A percentile compares a stretch with the other conserved stretches of the same genome.
phyloP scores from a whole-genome alignment of 2,329 filamentous ascomycete species.

The Talaromyces sp. region DNA sequence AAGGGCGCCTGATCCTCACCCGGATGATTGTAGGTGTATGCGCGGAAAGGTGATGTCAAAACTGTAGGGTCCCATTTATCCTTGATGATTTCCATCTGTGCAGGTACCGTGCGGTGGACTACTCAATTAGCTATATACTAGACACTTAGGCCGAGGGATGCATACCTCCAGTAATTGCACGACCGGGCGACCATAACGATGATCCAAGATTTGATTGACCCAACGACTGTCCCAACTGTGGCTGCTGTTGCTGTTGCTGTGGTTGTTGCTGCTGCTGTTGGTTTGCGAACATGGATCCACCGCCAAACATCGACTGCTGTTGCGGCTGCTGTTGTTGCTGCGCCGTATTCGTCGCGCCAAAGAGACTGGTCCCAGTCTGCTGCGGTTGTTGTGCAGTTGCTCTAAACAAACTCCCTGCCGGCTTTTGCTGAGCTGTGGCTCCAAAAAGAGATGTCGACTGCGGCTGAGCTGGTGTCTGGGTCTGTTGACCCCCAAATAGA shows the following conservation, averaged over 20 bases:
- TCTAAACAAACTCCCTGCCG: conserved; percentile 29
- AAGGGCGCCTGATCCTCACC: conserved; percentile 59
- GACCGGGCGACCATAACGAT: conserved; percentile 44
- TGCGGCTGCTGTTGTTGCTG: conserved; percentile 31
- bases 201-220: conserved; percentile 36
- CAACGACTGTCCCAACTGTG: conserved; percentile 42
- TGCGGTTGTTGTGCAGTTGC: conserved; percentile 38
- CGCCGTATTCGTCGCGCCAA: conserved; percentile 21
- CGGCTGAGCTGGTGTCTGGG: conserved; percentile 19
- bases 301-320: conserved; percentile 23
- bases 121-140: conserved; percentile 15
- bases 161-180: conserved; percentile 43
- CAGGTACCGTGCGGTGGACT: conserved; percentile 60
- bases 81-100: conserved; percentile 59
- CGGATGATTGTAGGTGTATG: conserved; percentile 63
- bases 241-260: conserved; percentile 37
- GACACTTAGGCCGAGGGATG: conserved; percentile 8
- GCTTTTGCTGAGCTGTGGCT: conserved; percentile 27
- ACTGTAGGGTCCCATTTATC: conserved; percentile 59
- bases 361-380: conserved; percentile 24
- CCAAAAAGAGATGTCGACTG: conserved; percentile 19
- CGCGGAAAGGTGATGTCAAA: conserved; percentile 54
- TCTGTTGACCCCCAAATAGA: conserved; percentile 25
- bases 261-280: conserved; percentile 27
- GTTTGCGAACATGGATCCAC: conserved; percentile 16